Evolutionary conservation across 257 asterid genomes (phyloP), one percentile per base, ranked within the genome.

Genomic region (Phtheirospermum japonicum): DNA sequence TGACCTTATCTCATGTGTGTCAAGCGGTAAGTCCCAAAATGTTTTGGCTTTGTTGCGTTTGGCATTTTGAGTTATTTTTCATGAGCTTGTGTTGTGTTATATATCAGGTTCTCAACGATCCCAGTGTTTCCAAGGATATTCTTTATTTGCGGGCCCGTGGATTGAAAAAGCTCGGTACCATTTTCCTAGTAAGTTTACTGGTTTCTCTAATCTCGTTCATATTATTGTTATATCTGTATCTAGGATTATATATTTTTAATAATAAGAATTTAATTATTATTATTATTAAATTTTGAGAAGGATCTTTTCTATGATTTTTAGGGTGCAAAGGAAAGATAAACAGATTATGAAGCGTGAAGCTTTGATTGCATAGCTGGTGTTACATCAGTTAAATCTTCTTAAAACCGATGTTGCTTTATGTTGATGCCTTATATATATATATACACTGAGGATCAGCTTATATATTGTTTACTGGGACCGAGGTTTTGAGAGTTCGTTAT

Each of bases 91-190:
- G 12, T 14, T 6, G 5, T 34, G 6, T 8, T 42, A 12, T 37
- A 3, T 67, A 50, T 63, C 81, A 89, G 97, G 97, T 87, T 64
- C 88, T 87, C 55, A 83, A 55, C 76, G 95, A 89, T 71, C 80
- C 86, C 14, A 66, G 72, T 65, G 88, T 59, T 61, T 70, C 95
- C 20, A 86, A 73, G 81, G 97, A 87, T 57, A 68, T 70, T 43
- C 84, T 84, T 66, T 75, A 81, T 76, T 39, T 74, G 71, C 82
- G 94, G 42, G 92, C 97, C 7, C 77, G 40, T 59, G 97, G 88
- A 18, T 72, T 89, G 83, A 85, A 67, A 73, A 84, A 76, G 67
- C 81, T 89, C 50, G 97, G 97, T 36, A 64, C 81, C 63, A 84
- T 84, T 67, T 89, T 89, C 61, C 92, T 81, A 64, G 97, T 87